phyloP scores from a whole-genome alignment of 352 stramenopile species.

The Albugo laibachii region DNA sequence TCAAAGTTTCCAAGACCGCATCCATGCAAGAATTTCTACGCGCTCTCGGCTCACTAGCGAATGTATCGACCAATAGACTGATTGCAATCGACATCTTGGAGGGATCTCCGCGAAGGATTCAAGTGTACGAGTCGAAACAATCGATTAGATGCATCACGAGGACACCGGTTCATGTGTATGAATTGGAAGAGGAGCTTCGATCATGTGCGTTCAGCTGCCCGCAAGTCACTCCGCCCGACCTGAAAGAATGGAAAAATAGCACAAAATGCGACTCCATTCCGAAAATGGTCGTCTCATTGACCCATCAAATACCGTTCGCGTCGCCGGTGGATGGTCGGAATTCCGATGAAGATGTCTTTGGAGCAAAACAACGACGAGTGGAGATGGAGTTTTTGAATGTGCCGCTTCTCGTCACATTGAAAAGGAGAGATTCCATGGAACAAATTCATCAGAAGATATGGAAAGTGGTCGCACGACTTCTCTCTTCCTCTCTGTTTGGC shows the following conservation, averaged over 20 bases:
- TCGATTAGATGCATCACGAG: slow-evolving; percentile 27
- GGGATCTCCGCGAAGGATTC: slow-evolving; percentile 48
- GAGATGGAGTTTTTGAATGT: slow-evolving; percentile 65
- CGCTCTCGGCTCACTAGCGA: slow-evolving; percentile 26
- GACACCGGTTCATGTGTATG: slow-evolving; percentile 63
- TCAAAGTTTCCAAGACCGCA: slow-evolving; percentile 29
- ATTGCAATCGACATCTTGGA: slow-evolving; percentile 30
- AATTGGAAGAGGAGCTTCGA: slow-evolving; percentile 55
- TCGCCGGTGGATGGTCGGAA: slow-evolving; percentile 27
- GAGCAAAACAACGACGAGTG: slow-evolving; percentile 38
- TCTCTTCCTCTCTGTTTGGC: slow-evolving; percentile 17
- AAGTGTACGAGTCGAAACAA: slow-evolving; percentile 19
- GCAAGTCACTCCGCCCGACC: slow-evolving; percentile 3
- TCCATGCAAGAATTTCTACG: slow-evolving; percentile 36
- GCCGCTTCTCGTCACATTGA: slow-evolving; percentile 48
- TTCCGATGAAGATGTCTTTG: slow-evolving; percentile 12
- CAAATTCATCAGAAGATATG: slow-evolving; percentile 66
- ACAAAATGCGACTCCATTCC: no score
- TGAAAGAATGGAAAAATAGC: slow-evolving; percentile 3
- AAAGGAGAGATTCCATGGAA: slow-evolving; percentile 28
- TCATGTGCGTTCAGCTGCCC: slow-evolving; percentile 9
- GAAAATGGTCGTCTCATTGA: slow-evolving; percentile 45
- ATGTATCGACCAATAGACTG: slow-evolving; percentile 21
- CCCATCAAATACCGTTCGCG: slow-evolving; percentile 39
- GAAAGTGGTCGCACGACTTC: slow-evolving; percentile 56